Evolutionary conservation across 2,329 filamentous ascomycete species (phyloP).

Genomic region (Colletotrichum liaoningense): DNA sequence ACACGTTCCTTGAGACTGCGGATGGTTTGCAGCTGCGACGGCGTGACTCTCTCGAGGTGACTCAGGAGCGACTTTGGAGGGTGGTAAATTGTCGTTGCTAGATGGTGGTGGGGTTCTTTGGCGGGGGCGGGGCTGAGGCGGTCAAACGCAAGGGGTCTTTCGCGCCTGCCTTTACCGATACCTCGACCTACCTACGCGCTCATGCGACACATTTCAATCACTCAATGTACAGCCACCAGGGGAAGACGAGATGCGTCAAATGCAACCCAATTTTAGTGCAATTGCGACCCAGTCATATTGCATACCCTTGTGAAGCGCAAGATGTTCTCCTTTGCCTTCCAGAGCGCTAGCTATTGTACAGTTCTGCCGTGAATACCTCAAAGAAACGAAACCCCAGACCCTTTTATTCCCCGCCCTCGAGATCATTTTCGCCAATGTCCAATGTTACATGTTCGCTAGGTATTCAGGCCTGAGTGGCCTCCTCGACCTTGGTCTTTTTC

Average conservation of each 20-base stretch:
- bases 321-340: slow-evolving; percentile 10
- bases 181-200: background rate
- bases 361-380: slow-evolving; percentile 18
- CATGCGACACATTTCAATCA: slow-evolving; percentile 10
- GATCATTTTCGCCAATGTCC: slow-evolving; percentile 12
- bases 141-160: slow-evolving; percentile 29
- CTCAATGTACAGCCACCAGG: background rate
- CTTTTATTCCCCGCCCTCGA: background rate
- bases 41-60: slow-evolving; percentile 24
- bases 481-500: slow-evolving; percentile 49
- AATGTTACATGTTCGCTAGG: background rate
- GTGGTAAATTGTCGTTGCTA: slow-evolving; percentile 36
- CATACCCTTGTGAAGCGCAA: background rate
- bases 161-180: slow-evolving; percentile 1
- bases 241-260: background rate
- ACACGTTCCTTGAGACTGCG: slow-evolving; percentile 22
- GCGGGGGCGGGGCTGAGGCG: slow-evolving; percentile 36
- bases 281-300: slow-evolving; percentile 1
- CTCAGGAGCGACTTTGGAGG: slow-evolving; percentile 24
- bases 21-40: slow-evolving; percentile 6
- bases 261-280: slow-evolving; percentile 10
- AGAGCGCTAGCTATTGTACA: slow-evolving; percentile 25
- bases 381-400: slow-evolving; percentile 13
- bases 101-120: slow-evolving; percentile 33
- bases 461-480: slow-evolving; percentile 37